phyloP scores from a whole-genome alignment of 768 basidiomycete genomes.

The Cystofilobasidium capitatum region DNA sequence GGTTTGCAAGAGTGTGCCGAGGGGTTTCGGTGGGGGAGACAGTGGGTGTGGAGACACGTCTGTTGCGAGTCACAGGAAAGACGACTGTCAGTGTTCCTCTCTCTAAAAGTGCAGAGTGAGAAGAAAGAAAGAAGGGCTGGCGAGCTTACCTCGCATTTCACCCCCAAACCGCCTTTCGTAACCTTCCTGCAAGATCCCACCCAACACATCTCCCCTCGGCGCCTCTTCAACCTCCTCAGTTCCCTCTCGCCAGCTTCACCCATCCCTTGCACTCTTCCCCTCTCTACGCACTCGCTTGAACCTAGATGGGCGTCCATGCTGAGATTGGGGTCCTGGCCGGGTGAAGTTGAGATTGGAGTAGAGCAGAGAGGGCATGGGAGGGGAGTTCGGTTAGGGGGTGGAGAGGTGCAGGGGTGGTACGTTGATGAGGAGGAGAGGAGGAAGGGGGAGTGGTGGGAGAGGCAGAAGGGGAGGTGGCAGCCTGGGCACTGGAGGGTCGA shows the following conservation, averaged over 20 bases:
- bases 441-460: conserved; percentile 64
- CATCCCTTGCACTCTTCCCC: conserved; percentile 49
- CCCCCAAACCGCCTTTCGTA: not conserved
- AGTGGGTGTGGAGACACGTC: not conserved
- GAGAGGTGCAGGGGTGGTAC: conserved; percentile 66
- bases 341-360: conserved; percentile 61
- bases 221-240: conserved; percentile 41
- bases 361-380: conserved; percentile 72
- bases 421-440: conserved; percentile 31
- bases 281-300: conserved; percentile 58
- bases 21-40: not conserved
- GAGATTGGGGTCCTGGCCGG: conserved; percentile 67
- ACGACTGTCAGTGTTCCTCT: no score
- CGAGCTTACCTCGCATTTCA: not conserved
- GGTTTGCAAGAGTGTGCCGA: not conserved
- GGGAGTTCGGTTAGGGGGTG: conserved; percentile 58
- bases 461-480: conserved; percentile 59
- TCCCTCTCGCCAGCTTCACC: conserved; percentile 52
- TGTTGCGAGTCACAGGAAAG: no score
- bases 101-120: not conserved
- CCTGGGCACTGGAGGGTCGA: conserved; percentile 61
- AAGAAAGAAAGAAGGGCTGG: not conserved
- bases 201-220: conserved; percentile 47
- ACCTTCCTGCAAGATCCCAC: not conserved
- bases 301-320: conserved; percentile 69